Base-by-base conservation (phyloP, 2,329 filamentous ascomycete genomes). In the Domatiomyces globalis region DNA sequence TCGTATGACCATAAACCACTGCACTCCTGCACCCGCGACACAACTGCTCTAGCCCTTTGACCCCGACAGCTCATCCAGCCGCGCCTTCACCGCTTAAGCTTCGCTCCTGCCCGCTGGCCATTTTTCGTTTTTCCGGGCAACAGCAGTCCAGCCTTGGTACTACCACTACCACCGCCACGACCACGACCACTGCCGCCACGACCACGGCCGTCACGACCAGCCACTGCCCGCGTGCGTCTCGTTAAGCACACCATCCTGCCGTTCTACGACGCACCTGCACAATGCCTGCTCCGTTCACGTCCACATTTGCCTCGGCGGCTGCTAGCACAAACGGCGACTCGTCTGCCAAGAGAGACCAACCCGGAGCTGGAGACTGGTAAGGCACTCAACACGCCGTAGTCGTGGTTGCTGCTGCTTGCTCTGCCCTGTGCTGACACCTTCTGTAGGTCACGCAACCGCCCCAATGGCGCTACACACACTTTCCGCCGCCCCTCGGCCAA, bases 231-330 rank as follows among this genome's bases (percentile, higher is more conserved):
- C 15, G 33, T 39, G 33, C 9, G 10, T 39, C 33, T 39, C 12
- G 33, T 15, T 10, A 39, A 39, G 9, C 33, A 15, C 33, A 39
- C 33, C 4, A 39, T 39, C 12, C 33, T 39, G 10, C 10, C 12
- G 15, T 39, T 39, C 10, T 15, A 39, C 33, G 33, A 15, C 33
- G 15, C 12, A 39, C 15, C 33, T 39, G 33, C 51, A 69, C 60
- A 63, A 77, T 87, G 84, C 79, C 83, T 72, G 80, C 81, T 67
- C 82, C 84, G 72, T 78, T 87, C 68, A 81, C 84, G 63, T 87
- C 85, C 62, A 88, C 83, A 75, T 89, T 89, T 71, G 85, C 85
- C 67, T 87, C 85, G 65, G 85, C 85, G 63, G 85, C 85, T 61
- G 84, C 85, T 66, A 84, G 84, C 68, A 84, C 86, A 68, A 81